These are phyloP conservation scores for Yamadazyma kitorensis DNA, from an alignment of 805 yeast genomes.

Conservation along the genomic window DNA sequence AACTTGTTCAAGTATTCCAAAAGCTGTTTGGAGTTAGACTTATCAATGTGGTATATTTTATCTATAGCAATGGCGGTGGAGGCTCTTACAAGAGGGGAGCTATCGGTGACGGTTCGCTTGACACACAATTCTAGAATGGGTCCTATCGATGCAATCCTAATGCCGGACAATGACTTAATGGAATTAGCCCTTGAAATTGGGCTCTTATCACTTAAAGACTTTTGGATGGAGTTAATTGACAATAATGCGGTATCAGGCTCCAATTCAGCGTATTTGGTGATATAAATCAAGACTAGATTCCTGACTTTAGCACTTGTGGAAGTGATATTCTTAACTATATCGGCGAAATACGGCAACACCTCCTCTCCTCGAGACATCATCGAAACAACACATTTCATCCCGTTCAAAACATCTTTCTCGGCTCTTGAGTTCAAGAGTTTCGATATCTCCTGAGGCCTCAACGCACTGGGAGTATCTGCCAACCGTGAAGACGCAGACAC, in stretches of 20 bases:
- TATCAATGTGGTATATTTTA: constrained; percentile 46
- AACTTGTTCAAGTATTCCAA: constrained; percentile 47
- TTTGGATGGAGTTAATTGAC: constrained; percentile 89
- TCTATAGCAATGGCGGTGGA: constrained; percentile 76
- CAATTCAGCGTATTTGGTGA: constrained; percentile 71
- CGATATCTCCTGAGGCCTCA: constrained; percentile 64
- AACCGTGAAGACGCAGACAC: constrained; percentile 68
- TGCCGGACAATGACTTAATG: constrained; percentile 77
- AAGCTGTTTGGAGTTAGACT: constrained; percentile 47
- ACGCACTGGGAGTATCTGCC: constrained; percentile 58
- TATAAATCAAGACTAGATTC: constrained; percentile 71
- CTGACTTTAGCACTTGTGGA: constrained; percentile 62
- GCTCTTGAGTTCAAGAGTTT: constrained; percentile 64
- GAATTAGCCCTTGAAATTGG: constrained; percentile 71
- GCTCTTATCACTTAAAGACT: constrained; percentile 65
- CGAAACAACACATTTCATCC: constrained; percentile 42
- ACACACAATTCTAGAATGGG: constrained; percentile 77
- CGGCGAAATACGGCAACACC: constrained; percentile 60
- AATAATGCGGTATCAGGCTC: constrained; percentile 89
- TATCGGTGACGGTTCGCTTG: constrained; percentile 64
- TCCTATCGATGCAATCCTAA: constrained; percentile 73
- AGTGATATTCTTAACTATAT: constrained; percentile 84
- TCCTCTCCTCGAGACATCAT: constrained; percentile 40
- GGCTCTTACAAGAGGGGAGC: constrained; percentile 73
- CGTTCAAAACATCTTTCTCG: constrained; percentile 49